Base-by-base conservation (phyloP, 768 basidiomycete genomes). In the Cyathus striatus region DNA sequence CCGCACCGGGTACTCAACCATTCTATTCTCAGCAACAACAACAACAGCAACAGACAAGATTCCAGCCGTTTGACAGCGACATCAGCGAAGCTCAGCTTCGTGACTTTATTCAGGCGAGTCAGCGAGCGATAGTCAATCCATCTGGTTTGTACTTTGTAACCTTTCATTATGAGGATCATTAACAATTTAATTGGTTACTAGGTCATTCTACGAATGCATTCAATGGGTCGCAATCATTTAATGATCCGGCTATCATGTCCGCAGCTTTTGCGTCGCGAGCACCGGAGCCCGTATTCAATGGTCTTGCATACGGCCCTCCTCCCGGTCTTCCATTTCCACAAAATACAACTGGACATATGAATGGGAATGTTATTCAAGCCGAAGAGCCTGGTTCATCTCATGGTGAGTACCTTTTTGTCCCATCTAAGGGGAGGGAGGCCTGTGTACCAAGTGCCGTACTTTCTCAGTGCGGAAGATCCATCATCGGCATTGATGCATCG, bases 371-470 rank as follows among this genome's bases (percentile, higher is more conserved):
- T 55, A 35, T 48, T 48, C 30, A 40, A 54, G 48, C 55, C 41
- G 60, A 63, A 23, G 52, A 53, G 35, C 54, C 63, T 55, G 65
- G 63, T 46, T 69, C 72, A 38, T 57, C 64, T 49, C 68, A 82
- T 68, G 79, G 87, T 88, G 82, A 88, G 86, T 81, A 54, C 52
- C 59, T 68, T 68, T 70, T 58, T 46, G 52, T 62, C 60, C 65
- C 67, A 60, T 63, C 64, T 65, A 61, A 78, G 82, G 83, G 83
- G 85, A 84, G 82, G 86, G 83, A 78, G 83, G 83, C 73, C 81
- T 79, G 76, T 76, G 82, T 89, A 86, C 85, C 87, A 75, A 88
- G 84, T 69, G 65, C 83, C 83, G 81, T 86, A 72, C 85, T 84
- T 86, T 85, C 69, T 71, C 83, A 88, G 86, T 85, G 81, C 84